Evolutionary conservation across 2,329 filamentous ascomycete genomes (phyloP).

Genomic region (Ramularia collo-cygni): DNA sequence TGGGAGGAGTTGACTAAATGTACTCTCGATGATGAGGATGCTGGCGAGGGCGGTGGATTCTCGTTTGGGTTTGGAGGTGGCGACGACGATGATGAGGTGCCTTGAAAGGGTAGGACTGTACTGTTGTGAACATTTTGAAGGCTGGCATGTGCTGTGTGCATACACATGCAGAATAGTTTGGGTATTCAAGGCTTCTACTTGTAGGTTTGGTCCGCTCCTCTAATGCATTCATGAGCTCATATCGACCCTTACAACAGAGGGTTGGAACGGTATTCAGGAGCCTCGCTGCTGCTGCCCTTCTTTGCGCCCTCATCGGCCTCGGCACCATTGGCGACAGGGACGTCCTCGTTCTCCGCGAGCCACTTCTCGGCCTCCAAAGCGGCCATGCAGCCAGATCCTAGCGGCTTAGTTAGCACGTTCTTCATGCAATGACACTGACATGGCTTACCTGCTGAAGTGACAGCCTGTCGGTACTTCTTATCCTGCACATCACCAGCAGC

Average conservation of each 20-base stretch:
- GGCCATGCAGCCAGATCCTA: conserved; percentile 88
- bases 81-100: conserved; percentile 31
- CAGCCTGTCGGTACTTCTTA: conserved; percentile 95
- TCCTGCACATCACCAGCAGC: conserved; percentile 97
- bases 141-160: neutral
- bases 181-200: neutral
- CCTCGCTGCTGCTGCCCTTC: conserved; percentile 46
- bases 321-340: conserved; percentile 40
- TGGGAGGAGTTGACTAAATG: conserved; percentile 73
- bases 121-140: too few species aligned
- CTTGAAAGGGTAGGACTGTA: too few species aligned
- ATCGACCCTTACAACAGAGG: conserved; percentile 48
- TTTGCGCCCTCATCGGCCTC: conserved; percentile 45
- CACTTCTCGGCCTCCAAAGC: conserved; percentile 94
- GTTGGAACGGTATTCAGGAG: conserved; percentile 57
- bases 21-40: conserved; percentile 38
- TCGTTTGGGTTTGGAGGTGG: conserved; percentile 55
- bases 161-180: conserved; percentile 1
- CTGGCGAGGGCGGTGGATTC: conserved; percentile 52
- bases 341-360: conserved; percentile 71
- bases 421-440: neutral
- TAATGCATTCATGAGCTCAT: too few species aligned
- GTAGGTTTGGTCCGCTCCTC: too few species aligned
- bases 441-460: conserved; percentile 82
- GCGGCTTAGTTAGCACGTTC: conserved; percentile 10